These are phyloP conservation scores for Penicillium italicum DNA, from an alignment of 2,329 filamentous ascomycete species.

Conservation along the genomic window DNA sequence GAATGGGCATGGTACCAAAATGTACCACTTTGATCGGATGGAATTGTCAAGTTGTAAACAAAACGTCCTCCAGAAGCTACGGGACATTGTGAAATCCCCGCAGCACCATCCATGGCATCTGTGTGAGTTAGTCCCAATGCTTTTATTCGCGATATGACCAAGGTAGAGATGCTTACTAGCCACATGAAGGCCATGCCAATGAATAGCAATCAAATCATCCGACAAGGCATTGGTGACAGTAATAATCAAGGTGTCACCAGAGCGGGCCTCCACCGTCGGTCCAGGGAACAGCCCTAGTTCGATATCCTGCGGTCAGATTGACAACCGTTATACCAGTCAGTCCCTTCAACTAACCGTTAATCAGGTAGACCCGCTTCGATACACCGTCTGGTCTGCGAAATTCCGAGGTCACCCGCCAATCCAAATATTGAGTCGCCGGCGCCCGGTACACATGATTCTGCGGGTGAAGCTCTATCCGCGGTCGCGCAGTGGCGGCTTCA, in stretches of 20 bases:
- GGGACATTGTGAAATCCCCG: slow-evolving; percentile 63
- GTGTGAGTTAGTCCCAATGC: neutral
- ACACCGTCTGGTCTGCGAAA: slow-evolving; percentile 50
- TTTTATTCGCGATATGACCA: neutral
- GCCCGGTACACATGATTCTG: slow-evolving; percentile 41
- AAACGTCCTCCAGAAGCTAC: slow-evolving; percentile 57
- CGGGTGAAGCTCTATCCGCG: slow-evolving; percentile 39
- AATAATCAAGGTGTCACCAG: slow-evolving; percentile 47
- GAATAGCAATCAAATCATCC: slow-evolving; percentile 42
- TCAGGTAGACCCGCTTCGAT: slow-evolving; percentile 47
- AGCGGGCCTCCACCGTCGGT: slow-evolving; percentile 48
- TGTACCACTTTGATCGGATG: slow-evolving; percentile 41
- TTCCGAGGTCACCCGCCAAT: slow-evolving; percentile 44
- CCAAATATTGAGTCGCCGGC: slow-evolving; percentile 31
- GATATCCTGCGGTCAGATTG: slow-evolving; percentile 1
- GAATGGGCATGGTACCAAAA: slow-evolving; percentile 52
- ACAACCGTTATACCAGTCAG: neutral
- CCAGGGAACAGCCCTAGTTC: slow-evolving; percentile 45
- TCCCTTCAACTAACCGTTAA: slow-evolving; percentile 43
- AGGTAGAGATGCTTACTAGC: slow-evolving; percentile 25
- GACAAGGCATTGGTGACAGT: slow-evolving; percentile 42
- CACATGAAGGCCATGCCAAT: slow-evolving; percentile 50
- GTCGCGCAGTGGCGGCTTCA: slow-evolving; percentile 11
- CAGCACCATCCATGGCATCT: slow-evolving; percentile 64
- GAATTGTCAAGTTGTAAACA: slow-evolving; percentile 42